Evolutionary conservation across 257 asterid genomes (phyloP).

Genomic region (Plantago elongata): DNA sequence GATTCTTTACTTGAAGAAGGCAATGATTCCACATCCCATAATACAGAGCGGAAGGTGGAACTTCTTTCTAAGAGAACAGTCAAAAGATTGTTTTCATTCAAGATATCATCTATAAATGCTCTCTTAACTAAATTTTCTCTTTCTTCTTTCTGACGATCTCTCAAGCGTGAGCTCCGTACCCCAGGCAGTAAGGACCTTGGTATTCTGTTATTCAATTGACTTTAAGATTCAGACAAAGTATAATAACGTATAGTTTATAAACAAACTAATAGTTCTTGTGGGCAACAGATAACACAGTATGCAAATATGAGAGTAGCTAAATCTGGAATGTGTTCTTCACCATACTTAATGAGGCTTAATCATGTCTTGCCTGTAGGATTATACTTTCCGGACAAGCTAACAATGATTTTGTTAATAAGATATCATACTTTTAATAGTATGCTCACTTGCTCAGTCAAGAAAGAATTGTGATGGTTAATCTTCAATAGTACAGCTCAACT

Average conservation of each 20-base stretch:
- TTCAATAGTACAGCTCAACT: conserved; percentile 8
- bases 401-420: not conserved
- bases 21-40: conserved; percentile 73
- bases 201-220: conserved; percentile 55
- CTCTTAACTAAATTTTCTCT: conserved; percentile 78
- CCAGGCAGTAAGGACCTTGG: conserved; percentile 94
- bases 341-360: not conserved
- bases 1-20: conserved; percentile 62
- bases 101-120: conserved; percentile 79
- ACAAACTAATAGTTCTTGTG: not conserved
- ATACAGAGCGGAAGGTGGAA: conserved; percentile 49
- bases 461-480: not conserved
- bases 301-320: not conserved
- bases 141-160: conserved; percentile 89
- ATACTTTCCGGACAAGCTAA: not conserved
- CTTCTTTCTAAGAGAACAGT: conserved; percentile 53
- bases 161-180: conserved; percentile 81
- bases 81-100: conserved; percentile 62
- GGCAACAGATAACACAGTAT: not conserved
- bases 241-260: conserved; percentile 12
- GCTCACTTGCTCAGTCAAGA: not conserved
- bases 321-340: not conserved
- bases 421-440: not conserved
- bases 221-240: conserved; percentile 21
- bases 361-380: not conserved